Conservation (phyloP, 768 basidiomycete genomes). For the Boletus subparvulus region DNA sequence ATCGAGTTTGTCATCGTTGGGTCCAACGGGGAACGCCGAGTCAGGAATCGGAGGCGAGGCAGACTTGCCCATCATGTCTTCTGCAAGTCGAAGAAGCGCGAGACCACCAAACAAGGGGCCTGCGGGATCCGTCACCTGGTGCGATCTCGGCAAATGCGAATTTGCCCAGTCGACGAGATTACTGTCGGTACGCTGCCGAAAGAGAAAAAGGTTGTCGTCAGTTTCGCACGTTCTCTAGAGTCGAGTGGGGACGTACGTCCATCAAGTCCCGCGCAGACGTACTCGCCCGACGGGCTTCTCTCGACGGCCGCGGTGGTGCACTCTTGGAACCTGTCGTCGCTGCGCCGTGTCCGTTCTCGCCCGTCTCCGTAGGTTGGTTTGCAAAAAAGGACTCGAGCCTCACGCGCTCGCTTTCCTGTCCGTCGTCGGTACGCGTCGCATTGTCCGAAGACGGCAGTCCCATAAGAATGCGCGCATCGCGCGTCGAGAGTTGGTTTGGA, state of each 20-base stretch:
- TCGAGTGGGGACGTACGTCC: constrained; percentile 7
- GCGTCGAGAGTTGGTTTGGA: constrained; percentile 73
- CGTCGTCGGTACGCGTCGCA: constrained; percentile 18
- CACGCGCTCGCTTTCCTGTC: constrained; percentile 44
- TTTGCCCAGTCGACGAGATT: constrained; percentile 89
- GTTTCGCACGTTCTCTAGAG: background rate
- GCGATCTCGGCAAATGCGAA: constrained; percentile 63
- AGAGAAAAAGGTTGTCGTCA: background rate
- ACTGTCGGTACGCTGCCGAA: constrained; percentile 38
- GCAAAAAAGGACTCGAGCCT: constrained; percentile 59
- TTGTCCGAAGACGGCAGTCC: constrained; percentile 43
- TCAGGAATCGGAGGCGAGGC: constrained; percentile 73
- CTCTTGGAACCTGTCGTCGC: constrained; percentile 14
- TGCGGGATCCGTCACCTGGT: constrained; percentile 51
- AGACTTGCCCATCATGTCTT: constrained; percentile 68
- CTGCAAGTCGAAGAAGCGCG: constrained; percentile 80
- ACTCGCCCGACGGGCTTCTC: constrained; percentile 55
- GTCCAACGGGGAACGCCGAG: constrained; percentile 67
- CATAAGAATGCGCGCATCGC: constrained; percentile 79
- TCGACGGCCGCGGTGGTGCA: constrained; percentile 65
- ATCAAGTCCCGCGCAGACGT: constrained; percentile 28
- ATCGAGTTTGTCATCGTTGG: constrained; percentile 77
- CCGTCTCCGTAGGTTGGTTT: constrained; percentile 31
- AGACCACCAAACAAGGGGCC: constrained; percentile 63
- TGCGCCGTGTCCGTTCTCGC: constrained; percentile 12